Evolutionary conservation across 352 stramenopile species (phyloP).

Genomic region (Phytopythium delawarense): DNA sequence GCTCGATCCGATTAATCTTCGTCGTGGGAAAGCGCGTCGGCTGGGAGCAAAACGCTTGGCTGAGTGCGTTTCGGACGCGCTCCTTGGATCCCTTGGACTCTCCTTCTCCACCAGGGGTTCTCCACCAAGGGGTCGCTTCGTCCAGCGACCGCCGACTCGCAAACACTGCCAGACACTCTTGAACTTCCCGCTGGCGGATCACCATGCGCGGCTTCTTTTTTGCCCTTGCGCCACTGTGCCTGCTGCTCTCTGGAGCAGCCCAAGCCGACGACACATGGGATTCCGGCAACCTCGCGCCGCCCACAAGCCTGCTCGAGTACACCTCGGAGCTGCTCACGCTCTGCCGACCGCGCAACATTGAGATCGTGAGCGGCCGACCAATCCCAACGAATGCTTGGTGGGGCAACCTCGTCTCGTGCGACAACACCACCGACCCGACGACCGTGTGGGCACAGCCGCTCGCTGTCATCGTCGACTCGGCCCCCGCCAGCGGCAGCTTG

Average conservation of each 20-base stretch:
- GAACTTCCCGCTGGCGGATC: not conserved
- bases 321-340: conserved; percentile 34
- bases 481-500: conserved; percentile 9
- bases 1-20: not conserved
- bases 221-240: conserved; percentile 5
- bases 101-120: not conserved
- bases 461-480: conserved; percentile 43
- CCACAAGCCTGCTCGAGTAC: conserved; percentile 28
- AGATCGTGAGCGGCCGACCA: conserved; percentile 28
- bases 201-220: conserved; percentile 3
- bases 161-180: not conserved
- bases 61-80: not conserved
- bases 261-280: conserved; percentile 41
- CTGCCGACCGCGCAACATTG: conserved; percentile 56
- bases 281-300: conserved; percentile 26
- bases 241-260: conserved; percentile 7
- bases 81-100: not conserved
- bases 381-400: conserved; percentile 82
- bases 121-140: not conserved
- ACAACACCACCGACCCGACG: conserved; percentile 40
- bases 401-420: conserved; percentile 76
- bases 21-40: not conserved
- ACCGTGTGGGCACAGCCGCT: conserved; percentile 74
- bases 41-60: conserved; percentile 2
- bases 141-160: not conserved